Conservation (phyloP, 2,329 filamentous ascomycete species). For the Fusarium sp. region DNA sequence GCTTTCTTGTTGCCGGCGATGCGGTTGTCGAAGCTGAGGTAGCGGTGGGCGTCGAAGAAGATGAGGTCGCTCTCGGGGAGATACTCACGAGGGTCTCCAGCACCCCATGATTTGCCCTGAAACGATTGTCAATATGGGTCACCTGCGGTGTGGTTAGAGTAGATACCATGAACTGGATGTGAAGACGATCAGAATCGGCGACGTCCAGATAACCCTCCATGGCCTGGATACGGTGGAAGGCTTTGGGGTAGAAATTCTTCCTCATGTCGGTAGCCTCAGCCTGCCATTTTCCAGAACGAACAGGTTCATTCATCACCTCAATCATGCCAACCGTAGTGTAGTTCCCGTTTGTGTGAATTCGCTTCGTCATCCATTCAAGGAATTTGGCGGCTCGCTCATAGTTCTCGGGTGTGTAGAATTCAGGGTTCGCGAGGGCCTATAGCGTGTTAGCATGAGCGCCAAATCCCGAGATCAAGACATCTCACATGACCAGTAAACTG, state of each 20-base stretch:
- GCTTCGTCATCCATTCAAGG: conserved; percentile 65
- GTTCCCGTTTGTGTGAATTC: conserved; percentile 61
- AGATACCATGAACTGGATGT: conserved; percentile 61
- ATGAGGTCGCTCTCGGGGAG: conserved; percentile 58
- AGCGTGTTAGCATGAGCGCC: accelerated
- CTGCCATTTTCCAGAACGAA: conserved; percentile 40
- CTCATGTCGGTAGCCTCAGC: conserved; percentile 40
- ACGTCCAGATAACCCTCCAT: conserved; percentile 60
- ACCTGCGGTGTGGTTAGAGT: accelerated
- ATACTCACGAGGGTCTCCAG: conserved; percentile 63
- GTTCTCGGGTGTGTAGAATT: conserved; percentile 68
- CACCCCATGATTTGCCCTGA: conserved; percentile 58
- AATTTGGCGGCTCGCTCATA: conserved; percentile 67
- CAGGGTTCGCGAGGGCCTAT: conserved; percentile 45
- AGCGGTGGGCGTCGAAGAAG: conserved; percentile 70
- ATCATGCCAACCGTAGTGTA: conserved; percentile 70
- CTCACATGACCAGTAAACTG: conserved; percentile 45
- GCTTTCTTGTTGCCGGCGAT: conserved; percentile 58
- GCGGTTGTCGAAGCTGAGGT: conserved; percentile 65
- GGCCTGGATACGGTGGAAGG: conserved; percentile 56
- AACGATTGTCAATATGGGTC: background rate
- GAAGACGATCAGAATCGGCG: conserved; percentile 56
- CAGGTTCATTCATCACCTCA: conserved; percentile 69
- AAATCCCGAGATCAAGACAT: accelerated
- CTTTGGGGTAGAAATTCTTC: conserved; percentile 41